Percentiles rank a stretch among this genome's conserved stretches.
Conservation (phyloP, 2,329 filamentous ascomycete genomes). For the Coleophoma eucalyptorum region DNA sequence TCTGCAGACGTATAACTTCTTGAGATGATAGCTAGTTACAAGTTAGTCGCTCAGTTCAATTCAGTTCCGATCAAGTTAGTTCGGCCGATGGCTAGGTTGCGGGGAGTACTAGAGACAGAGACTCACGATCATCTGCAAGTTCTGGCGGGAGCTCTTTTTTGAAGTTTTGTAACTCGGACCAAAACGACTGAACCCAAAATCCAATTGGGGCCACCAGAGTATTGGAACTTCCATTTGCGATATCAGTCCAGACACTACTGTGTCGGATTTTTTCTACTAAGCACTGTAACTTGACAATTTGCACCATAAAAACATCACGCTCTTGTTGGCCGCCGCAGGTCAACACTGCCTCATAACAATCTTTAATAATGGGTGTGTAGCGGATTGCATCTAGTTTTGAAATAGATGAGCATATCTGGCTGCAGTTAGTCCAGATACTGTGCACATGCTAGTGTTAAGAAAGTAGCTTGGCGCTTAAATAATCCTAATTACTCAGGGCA, state of each 20-base stretch:
- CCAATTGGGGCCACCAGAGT: background rate
- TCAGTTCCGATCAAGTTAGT: background rate
- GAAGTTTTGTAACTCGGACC: background rate
- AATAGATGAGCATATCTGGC: background rate
- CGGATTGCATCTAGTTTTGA: constrained; percentile 1
- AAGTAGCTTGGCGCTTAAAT: too few species aligned
- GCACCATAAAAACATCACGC: background rate
- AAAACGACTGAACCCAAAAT: background rate
- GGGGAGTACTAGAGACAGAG: background rate
- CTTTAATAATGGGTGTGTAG: constrained; percentile 1
- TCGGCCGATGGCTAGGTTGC: background rate
- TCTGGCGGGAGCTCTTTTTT: background rate
- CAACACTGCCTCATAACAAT: background rate
- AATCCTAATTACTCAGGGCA: too few species aligned
- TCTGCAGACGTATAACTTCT: constrained; percentile 3
- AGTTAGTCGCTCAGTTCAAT: too few species aligned
- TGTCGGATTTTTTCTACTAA: background rate
- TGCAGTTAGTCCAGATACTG: background rate
- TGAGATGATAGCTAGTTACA: background rate
- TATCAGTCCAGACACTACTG: background rate
- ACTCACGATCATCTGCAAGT: background rate
- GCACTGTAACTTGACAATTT: background rate
- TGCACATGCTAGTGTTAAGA: too few species aligned
- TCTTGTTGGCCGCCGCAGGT: too few species aligned
- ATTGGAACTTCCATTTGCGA: background rate